Conservation (phyloP, 768 basidiomycete genomes). For the Cubamyces sp. region DNA sequence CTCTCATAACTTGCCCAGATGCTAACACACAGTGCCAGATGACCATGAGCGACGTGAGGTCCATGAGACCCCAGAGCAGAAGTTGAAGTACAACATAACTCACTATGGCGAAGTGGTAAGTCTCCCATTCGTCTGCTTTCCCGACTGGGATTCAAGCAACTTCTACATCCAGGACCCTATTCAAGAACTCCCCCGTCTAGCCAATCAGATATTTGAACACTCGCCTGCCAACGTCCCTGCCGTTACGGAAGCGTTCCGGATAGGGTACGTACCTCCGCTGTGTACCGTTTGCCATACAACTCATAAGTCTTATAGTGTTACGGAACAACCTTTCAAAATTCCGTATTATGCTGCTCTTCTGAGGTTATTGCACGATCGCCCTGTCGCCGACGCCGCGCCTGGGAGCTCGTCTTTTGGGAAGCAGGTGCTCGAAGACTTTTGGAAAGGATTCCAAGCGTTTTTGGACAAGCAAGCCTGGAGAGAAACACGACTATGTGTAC, state of each 20-base stretch:
- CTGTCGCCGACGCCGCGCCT: slow-evolving; percentile 38
- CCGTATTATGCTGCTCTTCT: slow-evolving; percentile 86
- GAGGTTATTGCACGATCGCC: slow-evolving; percentile 61
- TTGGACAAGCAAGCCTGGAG: slow-evolving; percentile 92
- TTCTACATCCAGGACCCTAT: slow-evolving; percentile 56
- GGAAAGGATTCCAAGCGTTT: slow-evolving; percentile 87
- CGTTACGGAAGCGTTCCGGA: slow-evolving; percentile 74
- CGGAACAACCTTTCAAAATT: slow-evolving; percentile 93
- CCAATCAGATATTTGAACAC: slow-evolving; percentile 65
- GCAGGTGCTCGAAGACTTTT: slow-evolving; percentile 84
- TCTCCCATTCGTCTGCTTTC: slow-evolving; percentile 16
- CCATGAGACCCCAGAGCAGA: slow-evolving; percentile 74
- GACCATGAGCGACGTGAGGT: slow-evolving; percentile 66
- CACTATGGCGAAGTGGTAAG: slow-evolving; percentile 84
- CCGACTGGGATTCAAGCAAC: not conserved
- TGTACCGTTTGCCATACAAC: slow-evolving; percentile 1
- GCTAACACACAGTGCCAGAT: slow-evolving; percentile 43
- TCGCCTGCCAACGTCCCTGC: slow-evolving; percentile 60
- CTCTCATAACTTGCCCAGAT: not conserved
- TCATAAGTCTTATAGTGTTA: slow-evolving; percentile 57
- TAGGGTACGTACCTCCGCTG: slow-evolving; percentile 53
- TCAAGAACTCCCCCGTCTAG: slow-evolving; percentile 71
- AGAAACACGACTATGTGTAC: slow-evolving; percentile 84
- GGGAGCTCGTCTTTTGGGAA: slow-evolving; percentile 56
- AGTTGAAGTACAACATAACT: slow-evolving; percentile 65